phyloP scores from a whole-genome alignment of 2,329 filamentous ascomycete species.

The Alternaria consortialis region DNA sequence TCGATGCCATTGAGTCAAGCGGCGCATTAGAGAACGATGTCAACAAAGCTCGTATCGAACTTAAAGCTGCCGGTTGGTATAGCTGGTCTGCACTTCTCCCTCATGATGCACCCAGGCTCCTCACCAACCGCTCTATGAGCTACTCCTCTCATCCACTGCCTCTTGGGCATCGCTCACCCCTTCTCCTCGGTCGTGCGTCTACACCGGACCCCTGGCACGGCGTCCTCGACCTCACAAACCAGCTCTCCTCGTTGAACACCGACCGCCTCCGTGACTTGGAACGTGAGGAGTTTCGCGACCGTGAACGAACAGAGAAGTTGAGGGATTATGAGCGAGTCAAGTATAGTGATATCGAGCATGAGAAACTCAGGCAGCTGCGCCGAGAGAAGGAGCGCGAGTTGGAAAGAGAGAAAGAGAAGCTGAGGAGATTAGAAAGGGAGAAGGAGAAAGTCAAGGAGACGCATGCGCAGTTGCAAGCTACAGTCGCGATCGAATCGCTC shows the following conservation, averaged over 20 bases:
- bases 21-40: slow-evolving; percentile 35
- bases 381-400: slow-evolving; percentile 6
- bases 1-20: slow-evolving; percentile 24
- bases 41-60: slow-evolving; percentile 29
- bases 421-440: slow-evolving; percentile 4
- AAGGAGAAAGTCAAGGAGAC: slow-evolving; percentile 6
- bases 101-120: not conserved
- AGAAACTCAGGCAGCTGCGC: not conserved
- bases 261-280: not conserved
- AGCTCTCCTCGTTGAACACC: not conserved
- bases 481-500: slow-evolving; percentile 2
- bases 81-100: not conserved
- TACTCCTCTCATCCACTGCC: not conserved
- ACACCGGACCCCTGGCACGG: not conserved
- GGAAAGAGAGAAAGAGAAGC: slow-evolving; percentile 9
- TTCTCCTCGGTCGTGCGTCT: not conserved
- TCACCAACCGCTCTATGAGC: not conserved
- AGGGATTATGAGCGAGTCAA: not conserved
- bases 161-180: not conserved
- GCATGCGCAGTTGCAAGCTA: slow-evolving; percentile 6
- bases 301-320: not conserved
- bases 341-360: slow-evolving; percentile 1
- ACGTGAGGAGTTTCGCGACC: not conserved
- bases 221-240: not conserved
- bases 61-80: slow-evolving; percentile 20